Conservation (phyloP, 257 asterid species). For the Dorcoceras hygrometricum region DNA sequence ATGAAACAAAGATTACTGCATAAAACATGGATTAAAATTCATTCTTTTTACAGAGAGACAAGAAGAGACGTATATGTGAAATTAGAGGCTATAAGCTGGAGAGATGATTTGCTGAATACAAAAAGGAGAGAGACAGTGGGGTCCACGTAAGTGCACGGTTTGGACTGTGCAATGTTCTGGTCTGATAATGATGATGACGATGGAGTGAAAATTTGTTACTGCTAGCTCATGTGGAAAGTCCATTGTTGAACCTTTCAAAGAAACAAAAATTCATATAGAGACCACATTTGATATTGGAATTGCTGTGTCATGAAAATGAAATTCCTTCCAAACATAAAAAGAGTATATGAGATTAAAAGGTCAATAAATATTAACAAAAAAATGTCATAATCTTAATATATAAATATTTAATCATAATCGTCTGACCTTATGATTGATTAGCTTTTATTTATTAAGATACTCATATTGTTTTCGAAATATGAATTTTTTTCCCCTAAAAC, state of each 20-base stretch:
- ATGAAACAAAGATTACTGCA: constrained; percentile 15
- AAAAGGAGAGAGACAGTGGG: constrained; percentile 28
- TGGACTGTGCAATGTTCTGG: constrained; percentile 26
- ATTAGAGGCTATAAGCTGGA: constrained; percentile 23
- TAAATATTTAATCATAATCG: too few relatives aligned
- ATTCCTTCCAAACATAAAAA: too few relatives aligned
- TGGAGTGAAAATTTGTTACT: background rate
- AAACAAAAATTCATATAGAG: background rate
- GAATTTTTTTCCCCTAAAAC: too few relatives aligned
- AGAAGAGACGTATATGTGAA: constrained; percentile 10
- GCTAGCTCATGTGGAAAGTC: background rate
- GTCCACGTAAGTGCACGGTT: constrained; percentile 42
- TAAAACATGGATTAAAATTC: constrained; percentile 18
- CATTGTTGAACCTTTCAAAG: background rate
- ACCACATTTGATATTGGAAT: too few relatives aligned
- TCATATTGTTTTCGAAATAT: too few relatives aligned
- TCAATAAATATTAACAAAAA: too few relatives aligned
- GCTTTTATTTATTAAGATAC: too few relatives aligned
- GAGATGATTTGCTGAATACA: constrained; percentile 26
- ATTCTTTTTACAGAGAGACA: constrained; percentile 15
- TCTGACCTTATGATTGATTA: too few relatives aligned
- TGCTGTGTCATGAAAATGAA: too few relatives aligned
- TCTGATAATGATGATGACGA: background rate
- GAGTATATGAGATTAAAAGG: too few relatives aligned
- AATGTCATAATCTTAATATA: too few relatives aligned